These are phyloP conservation scores for Conringia planisiliqua DNA, from an alignment of 345 rosid genomes.

Conservation along the genomic window DNA sequence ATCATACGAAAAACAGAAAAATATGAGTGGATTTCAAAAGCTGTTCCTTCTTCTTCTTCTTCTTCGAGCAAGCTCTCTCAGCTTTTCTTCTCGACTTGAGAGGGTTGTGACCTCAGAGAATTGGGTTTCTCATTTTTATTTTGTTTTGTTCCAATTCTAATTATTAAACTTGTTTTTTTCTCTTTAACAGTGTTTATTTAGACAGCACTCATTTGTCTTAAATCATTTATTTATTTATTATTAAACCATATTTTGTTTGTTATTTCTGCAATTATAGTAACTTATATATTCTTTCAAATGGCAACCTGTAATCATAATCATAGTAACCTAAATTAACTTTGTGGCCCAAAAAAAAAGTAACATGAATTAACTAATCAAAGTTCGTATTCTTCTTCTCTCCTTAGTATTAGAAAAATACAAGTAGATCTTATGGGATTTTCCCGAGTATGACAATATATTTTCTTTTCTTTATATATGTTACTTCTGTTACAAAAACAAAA, in stretches of 20 bases:
- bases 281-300: neutral
- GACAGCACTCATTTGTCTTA: conserved; percentile 21
- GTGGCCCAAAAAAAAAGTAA: neutral
- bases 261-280: neutral
- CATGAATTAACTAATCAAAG: neutral
- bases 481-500: neutral
- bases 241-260: neutral
- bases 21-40: neutral
- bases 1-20: neutral
- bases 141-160: conserved; percentile 1
- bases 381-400: neutral
- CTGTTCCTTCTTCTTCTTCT: conserved; percentile 8
- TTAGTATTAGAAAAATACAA: neutral
- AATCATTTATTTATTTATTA: neutral
- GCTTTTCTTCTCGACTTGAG: conserved; percentile 18
- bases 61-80: conserved; percentile 25
- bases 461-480: neutral
- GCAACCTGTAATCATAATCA: neutral
- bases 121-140: conserved; percentile 22
- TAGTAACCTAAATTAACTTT: neutral
- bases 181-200: conserved; percentile 16
- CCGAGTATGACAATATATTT: neutral
- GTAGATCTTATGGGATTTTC: neutral
- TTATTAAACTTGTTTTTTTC: conserved; percentile 24
- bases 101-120: conserved; percentile 35